Evolutionary conservation across 768 basidiomycete genomes (phyloP).

Genomic region (Panaeolus papilionaceus): DNA sequence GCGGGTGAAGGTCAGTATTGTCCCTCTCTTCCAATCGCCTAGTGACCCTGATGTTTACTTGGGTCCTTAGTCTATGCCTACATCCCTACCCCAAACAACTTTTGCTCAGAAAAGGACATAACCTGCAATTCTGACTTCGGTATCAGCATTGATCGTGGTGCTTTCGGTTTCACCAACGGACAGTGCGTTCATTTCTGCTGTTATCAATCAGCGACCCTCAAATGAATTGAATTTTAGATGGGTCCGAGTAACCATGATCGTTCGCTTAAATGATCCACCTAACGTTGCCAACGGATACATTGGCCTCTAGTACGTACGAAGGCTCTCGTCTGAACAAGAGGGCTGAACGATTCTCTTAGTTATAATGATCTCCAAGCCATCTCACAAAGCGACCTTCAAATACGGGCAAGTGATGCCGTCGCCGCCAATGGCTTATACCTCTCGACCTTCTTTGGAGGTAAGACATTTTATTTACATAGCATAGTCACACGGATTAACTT

Average conservation of each 20-base stretch:
- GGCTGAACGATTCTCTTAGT: slow-evolving; percentile 38
- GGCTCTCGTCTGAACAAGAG: slow-evolving; percentile 4
- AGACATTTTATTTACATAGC: slow-evolving; percentile 6
- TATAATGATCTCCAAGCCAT: slow-evolving; percentile 74
- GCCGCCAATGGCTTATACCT: slow-evolving; percentile 76
- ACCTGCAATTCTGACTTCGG: slow-evolving; percentile 80
- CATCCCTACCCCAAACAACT: slow-evolving; percentile 63
- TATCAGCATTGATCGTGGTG: slow-evolving; percentile 72
- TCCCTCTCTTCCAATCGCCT: slow-evolving; percentile 21
- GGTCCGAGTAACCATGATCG: slow-evolving; percentile 74
- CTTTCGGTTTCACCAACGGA: slow-evolving; percentile 66
- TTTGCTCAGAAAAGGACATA: slow-evolving; percentile 62
- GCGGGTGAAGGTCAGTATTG: slow-evolving; percentile 67
- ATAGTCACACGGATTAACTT: slow-evolving; percentile 20
- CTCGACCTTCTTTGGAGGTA: slow-evolving; percentile 89
- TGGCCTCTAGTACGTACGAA: slow-evolving; percentile 62
- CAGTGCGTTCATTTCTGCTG: slow-evolving; percentile 51
- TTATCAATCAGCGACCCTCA: slow-evolving; percentile 6
- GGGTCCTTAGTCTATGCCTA: slow-evolving; percentile 75
- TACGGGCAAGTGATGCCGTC: slow-evolving; percentile 61
- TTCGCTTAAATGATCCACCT: slow-evolving; percentile 77
- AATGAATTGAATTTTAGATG: slow-evolving; percentile 47
- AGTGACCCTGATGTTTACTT: slow-evolving; percentile 17
- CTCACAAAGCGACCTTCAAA: slow-evolving; percentile 64
- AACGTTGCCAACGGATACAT: slow-evolving; percentile 78